Evolutionary conservation across 2,329 filamentous ascomycete genomes (phyloP), one percentile per base, ranked within the genome.

Genomic region (Phialophora expanda): DNA sequence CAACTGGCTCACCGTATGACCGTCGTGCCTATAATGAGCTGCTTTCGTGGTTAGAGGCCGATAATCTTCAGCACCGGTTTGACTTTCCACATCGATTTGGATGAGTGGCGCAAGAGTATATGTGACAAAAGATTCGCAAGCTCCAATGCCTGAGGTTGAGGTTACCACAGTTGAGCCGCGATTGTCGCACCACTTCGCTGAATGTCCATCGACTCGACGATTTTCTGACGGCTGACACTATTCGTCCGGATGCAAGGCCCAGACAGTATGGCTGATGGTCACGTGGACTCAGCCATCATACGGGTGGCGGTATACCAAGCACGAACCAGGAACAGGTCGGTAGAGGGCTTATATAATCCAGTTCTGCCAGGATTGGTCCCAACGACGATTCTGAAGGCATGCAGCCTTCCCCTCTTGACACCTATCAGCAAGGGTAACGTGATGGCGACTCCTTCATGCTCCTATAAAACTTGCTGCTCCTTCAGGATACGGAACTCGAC

Each of bases 231-330:
- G 44, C 34, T 24, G 48, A 51, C 48, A 51, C 14, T 28, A 14
- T 51, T 28, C 20, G 8, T 17, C 48, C 20, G 20, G 24, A 51
- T 51, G 22, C 1, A 17, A 28, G 14, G 48, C 20, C 48, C 34
- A 50, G 51, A 64, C 62, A 48, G 55, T 34, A 56, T 48, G 55
- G 48, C 62, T 64, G n/a, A 59, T 50, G 17, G 20, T 61, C 64
- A 66, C 64, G 64, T 66, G 64, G 55, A 11, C 9, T 67, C 56
- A 64, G 65, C 61, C 65, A 55, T n/a, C 8, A 22, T 14, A 7
- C 17, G 4, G 17, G 17, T 55, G 28, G n/a, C 14, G 8, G 6
- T 24, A n/a, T n/a, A 41, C 38, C 38, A n/a, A 2, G 38, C 38
- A 44, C 14, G n/a, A 44, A 17, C 14, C 38, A 44, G 38, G 14